These are phyloP conservation scores for Leccinum pallidistipes DNA, from an alignment of 1,284 basidiomycete genomes.

Conservation along the genomic window DNA sequence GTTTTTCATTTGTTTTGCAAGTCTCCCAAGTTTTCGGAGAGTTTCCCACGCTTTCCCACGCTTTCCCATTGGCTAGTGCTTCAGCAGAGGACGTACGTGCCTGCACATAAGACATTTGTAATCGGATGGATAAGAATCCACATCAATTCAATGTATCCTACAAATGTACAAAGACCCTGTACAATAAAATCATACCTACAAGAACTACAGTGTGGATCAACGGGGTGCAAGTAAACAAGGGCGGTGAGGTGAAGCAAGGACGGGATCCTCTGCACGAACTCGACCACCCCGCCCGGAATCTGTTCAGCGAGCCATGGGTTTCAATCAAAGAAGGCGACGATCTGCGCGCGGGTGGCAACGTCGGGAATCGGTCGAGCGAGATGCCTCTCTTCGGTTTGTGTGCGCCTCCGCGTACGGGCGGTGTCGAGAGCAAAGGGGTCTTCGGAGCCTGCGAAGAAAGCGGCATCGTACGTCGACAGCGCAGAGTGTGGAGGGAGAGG, in stretches of 20 bases:
- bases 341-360: slow-evolving; percentile 51
- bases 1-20: neutral
- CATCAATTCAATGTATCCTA: no score
- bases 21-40: neutral
- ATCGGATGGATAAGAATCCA: no score
- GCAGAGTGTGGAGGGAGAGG: slow-evolving; percentile 71
- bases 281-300: slow-evolving; percentile 63
- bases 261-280: slow-evolving; percentile 39
- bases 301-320: slow-evolving; percentile 45
- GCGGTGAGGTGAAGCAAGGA: no score
- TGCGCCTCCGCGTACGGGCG: slow-evolving; percentile 40
- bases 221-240: no score
- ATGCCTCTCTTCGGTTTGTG: slow-evolving; percentile 45
- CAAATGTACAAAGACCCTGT: no score
- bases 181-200: no score
- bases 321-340: slow-evolving; percentile 41
- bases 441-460: slow-evolving; percentile 69
- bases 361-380: slow-evolving; percentile 61
- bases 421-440: slow-evolving; percentile 41
- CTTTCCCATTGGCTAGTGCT: neutral
- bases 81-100: neutral
- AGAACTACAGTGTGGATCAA: no score
- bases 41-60: neutral
- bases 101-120: no score
- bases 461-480: slow-evolving; percentile 61